Evolutionary conservation across 768 basidiomycete genomes (phyloP).

Genomic region (Dentipellis sp.): DNA sequence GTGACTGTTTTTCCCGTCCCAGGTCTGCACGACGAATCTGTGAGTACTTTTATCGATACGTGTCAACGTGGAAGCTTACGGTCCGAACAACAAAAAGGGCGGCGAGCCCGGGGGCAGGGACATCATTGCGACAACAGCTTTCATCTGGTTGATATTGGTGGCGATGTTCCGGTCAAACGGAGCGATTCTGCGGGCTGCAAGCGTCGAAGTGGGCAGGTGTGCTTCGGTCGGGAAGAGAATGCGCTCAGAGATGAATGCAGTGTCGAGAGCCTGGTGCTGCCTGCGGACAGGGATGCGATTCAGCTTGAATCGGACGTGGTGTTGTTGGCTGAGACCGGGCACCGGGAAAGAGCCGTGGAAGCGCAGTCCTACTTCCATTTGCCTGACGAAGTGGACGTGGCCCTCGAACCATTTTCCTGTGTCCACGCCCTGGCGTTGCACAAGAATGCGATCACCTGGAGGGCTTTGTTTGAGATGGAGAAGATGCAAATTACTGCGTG

Average conservation of each 20-base stretch:
- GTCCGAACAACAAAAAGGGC: constrained; percentile 56
- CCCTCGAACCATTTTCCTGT: constrained; percentile 25
- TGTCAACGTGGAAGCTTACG: constrained; percentile 29
- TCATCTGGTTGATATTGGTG: constrained; percentile 37
- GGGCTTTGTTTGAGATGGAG: constrained; percentile 23
- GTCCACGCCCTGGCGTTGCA: constrained; percentile 12
- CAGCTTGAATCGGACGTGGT: constrained; percentile 47
- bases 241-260: constrained; percentile 28
- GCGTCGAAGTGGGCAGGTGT: constrained; percentile 1
- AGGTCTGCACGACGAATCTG: constrained; percentile 26
- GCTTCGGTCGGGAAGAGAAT: constrained; percentile 35
- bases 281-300: constrained; percentile 44
- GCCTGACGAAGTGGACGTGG: constrained; percentile 39
- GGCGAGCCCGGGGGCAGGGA: constrained; percentile 34
- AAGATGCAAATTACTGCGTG: not conserved
- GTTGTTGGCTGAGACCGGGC: constrained; percentile 27
- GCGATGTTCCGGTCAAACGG: constrained; percentile 23
- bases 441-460: constrained; percentile 23
- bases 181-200: constrained; percentile 1
- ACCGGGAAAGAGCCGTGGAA: constrained; percentile 35
- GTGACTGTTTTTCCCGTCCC: constrained; percentile 66
- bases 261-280: constrained; percentile 44
- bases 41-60: not conserved
- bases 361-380: constrained; percentile 33
- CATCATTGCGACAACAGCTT: constrained; percentile 41